These are phyloP conservation scores for Talaromyces adpressus DNA, from an alignment of 495 filamentous ascomycete genomes.

Conservation along the genomic window DNA sequence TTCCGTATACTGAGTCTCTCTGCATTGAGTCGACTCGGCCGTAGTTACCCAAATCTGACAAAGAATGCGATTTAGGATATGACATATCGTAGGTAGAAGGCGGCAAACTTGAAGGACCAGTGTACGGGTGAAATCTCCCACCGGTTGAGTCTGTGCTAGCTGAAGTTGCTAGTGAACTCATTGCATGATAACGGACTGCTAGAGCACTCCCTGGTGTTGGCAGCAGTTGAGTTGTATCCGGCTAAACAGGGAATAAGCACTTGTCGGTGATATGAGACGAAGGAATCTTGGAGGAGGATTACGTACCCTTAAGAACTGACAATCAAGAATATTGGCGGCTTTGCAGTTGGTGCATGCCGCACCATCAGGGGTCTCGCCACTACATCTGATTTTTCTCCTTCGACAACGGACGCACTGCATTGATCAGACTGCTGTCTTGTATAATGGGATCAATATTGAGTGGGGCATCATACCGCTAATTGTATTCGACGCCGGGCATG, in stretches of 20 bases:
- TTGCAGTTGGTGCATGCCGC: slow-evolving; percentile 79
- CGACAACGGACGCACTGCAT: slow-evolving; percentile 81
- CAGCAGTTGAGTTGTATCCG: neutral
- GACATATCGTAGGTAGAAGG: neutral
- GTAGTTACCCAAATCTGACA: neutral
- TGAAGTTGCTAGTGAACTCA: neutral
- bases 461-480: slow-evolving; percentile 48
- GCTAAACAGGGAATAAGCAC: neutral
- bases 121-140: neutral
- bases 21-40: neutral
- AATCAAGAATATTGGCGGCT: slow-evolving; percentile 58
- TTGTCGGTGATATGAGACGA: neutral
- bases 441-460: neutral
- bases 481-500: slow-evolving; percentile 48
- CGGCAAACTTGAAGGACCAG: neutral
- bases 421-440: slow-evolving; percentile 10
- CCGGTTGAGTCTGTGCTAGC: neutral
- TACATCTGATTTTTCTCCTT: slow-evolving; percentile 94
- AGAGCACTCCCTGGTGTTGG: slow-evolving; percentile 3
- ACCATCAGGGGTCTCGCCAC: slow-evolving; percentile 72
- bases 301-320: slow-evolving; percentile 74
- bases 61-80: neutral
- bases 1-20: neutral
- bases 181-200: neutral
- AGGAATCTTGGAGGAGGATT: neutral